Conservation (phyloP, 129 eudicot species). For the Flaveria robusta region DNA sequence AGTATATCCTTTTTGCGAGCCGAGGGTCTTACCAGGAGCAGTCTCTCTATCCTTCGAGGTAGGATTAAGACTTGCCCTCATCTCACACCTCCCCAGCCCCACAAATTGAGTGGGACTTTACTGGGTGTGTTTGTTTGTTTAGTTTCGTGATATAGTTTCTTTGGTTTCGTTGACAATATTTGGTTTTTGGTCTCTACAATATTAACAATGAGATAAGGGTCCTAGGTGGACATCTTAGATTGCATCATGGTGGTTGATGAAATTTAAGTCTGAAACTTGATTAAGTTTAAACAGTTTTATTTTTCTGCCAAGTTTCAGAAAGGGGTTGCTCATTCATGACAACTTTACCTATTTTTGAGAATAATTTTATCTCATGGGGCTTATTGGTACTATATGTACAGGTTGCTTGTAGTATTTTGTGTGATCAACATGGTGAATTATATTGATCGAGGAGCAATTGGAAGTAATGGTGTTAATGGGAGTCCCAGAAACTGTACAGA, state of each 20-base stretch:
- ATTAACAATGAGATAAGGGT: neutral
- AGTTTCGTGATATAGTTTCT: neutral
- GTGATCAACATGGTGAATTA: conserved; percentile 82
- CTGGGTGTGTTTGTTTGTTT: too few species aligned
- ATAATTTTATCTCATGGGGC: neutral
- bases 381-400: conserved; percentile 31
- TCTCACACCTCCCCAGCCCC: too few species aligned
- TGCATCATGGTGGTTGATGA: neutral
- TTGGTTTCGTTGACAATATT: conserved; percentile 46
- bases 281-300: neutral
- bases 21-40: too few species aligned
- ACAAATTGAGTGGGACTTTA: conserved; percentile 10
- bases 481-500: conserved; percentile 53
- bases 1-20: too few species aligned
- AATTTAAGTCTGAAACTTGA: neutral
- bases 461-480: conserved; percentile 92
- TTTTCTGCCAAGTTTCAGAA: neutral
- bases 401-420: conserved; percentile 77
- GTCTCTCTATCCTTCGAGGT: too few species aligned
- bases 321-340: neutral
- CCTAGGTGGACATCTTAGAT: neutral
- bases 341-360: neutral
- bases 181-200: too few species aligned
- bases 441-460: conserved; percentile 91
- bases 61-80: too few species aligned